These are phyloP conservation scores for Alternaria arborescens DNA, from an alignment of 2,329 filamentous ascomycete genomes.

Conservation along the genomic window DNA sequence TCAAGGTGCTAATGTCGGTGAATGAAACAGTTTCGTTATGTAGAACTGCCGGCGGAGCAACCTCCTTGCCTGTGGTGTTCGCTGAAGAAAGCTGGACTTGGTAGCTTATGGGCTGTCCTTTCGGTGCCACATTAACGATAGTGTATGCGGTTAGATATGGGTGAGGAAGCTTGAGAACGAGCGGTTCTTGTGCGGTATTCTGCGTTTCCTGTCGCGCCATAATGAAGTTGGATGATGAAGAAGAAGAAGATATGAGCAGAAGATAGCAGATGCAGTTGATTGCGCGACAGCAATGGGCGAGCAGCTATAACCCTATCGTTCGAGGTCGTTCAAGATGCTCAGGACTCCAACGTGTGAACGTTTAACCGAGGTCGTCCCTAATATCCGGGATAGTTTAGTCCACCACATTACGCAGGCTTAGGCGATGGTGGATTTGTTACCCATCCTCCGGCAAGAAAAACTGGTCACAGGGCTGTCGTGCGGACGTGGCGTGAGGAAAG, in stretches of 20 bases:
- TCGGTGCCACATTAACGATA: slow-evolving; percentile 34
- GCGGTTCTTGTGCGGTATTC: slow-evolving; percentile 25
- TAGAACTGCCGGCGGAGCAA: slow-evolving; percentile 34
- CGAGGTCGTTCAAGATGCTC: slow-evolving; percentile 15
- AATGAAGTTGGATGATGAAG: not conserved
- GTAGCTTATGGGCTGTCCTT: slow-evolving; percentile 29
- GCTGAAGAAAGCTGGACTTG: slow-evolving; percentile 33
- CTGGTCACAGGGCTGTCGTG: slow-evolving; percentile 10
- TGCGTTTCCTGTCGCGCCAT: slow-evolving; percentile 35
- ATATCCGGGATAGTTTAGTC: slow-evolving; percentile 19
- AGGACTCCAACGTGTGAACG: slow-evolving; percentile 9
- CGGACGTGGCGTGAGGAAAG: slow-evolving; percentile 18
- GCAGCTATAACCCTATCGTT: slow-evolving; percentile 16
- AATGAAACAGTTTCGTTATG: slow-evolving; percentile 42
- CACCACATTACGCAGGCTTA: slow-evolving; percentile 36
- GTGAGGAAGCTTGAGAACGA: slow-evolving; percentile 49
- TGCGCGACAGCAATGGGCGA: not conserved
- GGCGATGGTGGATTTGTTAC: slow-evolving; percentile 25
- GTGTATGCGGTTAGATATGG: slow-evolving; percentile 50
- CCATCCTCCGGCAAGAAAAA: slow-evolving; percentile 9
- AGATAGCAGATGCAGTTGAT: slow-evolving; percentile 11
- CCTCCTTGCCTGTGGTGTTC: slow-evolving; percentile 27
- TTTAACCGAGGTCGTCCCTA: slow-evolving; percentile 40
- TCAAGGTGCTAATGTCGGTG: slow-evolving; percentile 39
- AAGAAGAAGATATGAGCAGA: not conserved